These are phyloP conservation scores for Coemansia sp. DNA, from an alignment of 192 early-diverging fungal species.

Conservation along the genomic window DNA sequence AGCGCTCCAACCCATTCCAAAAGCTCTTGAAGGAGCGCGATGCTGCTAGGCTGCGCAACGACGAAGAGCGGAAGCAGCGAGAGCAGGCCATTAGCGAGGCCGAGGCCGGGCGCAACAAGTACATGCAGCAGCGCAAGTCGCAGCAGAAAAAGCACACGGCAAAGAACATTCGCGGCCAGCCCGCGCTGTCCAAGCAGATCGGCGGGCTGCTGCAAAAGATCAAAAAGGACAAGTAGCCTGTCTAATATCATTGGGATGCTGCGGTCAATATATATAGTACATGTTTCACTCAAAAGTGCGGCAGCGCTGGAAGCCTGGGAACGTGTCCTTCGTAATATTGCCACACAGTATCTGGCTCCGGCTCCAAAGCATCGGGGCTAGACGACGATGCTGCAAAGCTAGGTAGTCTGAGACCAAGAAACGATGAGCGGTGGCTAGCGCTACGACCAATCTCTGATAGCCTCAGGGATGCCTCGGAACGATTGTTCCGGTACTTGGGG, in stretches of 20 bases:
- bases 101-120: constrained; percentile 18
- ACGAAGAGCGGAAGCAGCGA: constrained; percentile 19
- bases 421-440: neutral
- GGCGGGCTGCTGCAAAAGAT: constrained; percentile 30
- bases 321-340: constrained; percentile 6
- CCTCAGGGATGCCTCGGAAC: neutral
- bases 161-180: constrained; percentile 38
- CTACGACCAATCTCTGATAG: neutral
- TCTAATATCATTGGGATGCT: no score
- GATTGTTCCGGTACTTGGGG: neutral
- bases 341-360: neutral
- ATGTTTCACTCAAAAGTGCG: neutral
- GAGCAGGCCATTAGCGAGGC: constrained; percentile 21
- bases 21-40: constrained; percentile 32
- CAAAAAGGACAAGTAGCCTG: constrained; percentile 10
- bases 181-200: constrained; percentile 42
- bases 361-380: neutral
- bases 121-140: constrained; percentile 29
- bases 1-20: constrained; percentile 39
- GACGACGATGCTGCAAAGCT: neutral
- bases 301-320: neutral
- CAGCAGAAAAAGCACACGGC: constrained; percentile 34
- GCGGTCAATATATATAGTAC: neutral
- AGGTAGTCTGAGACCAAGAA: neutral
- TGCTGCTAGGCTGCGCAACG: constrained; percentile 6